These are phyloP conservation scores for Quercus phellos DNA, from an alignment of 331 rosid species.

Conservation along the genomic window DNA sequence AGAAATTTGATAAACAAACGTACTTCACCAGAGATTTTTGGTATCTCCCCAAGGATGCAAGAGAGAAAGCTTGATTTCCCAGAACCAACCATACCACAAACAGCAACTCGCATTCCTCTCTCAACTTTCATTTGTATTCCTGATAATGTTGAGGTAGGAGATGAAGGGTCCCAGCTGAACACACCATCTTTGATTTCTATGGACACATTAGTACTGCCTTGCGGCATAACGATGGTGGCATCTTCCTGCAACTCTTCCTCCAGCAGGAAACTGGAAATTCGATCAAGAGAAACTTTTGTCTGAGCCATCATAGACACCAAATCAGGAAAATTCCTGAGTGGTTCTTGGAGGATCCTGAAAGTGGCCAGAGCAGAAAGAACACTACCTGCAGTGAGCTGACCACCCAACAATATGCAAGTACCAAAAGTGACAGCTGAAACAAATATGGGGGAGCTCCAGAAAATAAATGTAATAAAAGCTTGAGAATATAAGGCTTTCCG, in stretches of 20 bases:
- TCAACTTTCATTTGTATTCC: conserved; percentile 73
- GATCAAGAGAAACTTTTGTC: conserved; percentile 98
- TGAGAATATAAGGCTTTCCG: conserved; percentile 91
- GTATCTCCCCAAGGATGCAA: conserved; percentile 95
- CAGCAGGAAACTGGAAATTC: conserved; percentile 77
- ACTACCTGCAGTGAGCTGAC: conserved; percentile 81
- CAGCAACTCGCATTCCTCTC: conserved; percentile 90
- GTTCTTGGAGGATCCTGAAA: conserved; percentile 99
- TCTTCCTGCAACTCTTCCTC: conserved; percentile 94
- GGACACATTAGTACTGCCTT: conserved; percentile 59
- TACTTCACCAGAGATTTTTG: conserved; percentile 90
- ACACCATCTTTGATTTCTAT: conserved; percentile 71
- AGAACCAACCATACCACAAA: conserved; percentile 94
- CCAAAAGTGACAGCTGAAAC: conserved; percentile 93
- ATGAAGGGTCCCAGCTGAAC: conserved; percentile 80
- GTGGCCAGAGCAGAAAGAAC: conserved; percentile 99
- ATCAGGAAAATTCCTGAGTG: conserved; percentile 95
- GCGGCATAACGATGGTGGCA: conserved; percentile 76
- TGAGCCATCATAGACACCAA: conserved; percentile 99
- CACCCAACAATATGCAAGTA: conserved; percentile 79
- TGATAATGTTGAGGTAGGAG: conserved; percentile 68
- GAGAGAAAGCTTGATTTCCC: conserved; percentile 97
- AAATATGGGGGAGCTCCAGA: conserved; percentile 99
- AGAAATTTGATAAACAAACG: conserved; percentile 34
- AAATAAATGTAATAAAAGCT: conserved; percentile 94